Conservation (phyloP, 2,329 filamentous ascomycete genomes). For the Geoglossum cookeanum region DNA sequence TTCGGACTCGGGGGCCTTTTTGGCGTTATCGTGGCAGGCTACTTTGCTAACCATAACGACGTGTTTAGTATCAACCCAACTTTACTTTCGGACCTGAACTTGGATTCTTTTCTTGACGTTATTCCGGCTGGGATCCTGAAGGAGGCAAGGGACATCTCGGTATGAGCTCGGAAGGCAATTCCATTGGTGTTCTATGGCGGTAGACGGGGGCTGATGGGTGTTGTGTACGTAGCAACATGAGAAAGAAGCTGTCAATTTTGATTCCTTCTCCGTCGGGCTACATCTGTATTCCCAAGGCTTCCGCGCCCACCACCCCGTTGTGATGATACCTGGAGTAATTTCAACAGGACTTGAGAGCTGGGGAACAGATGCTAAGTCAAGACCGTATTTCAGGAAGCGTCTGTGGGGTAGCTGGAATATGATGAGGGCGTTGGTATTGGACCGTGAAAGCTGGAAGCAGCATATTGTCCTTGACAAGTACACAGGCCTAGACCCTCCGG, state of each 20-base stretch:
- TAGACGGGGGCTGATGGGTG: slow-evolving; percentile 7
- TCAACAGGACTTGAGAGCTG: slow-evolving; percentile 93
- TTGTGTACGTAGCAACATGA: slow-evolving; percentile 48
- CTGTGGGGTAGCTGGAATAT: slow-evolving; percentile 98
- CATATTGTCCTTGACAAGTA: slow-evolving; percentile 93
- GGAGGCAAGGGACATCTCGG: slow-evolving; percentile 71
- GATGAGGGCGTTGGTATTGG: slow-evolving; percentile 86
- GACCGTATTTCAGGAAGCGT: slow-evolving; percentile 82
- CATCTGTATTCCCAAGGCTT: slow-evolving; percentile 69
- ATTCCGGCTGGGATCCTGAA: slow-evolving; percentile 69
- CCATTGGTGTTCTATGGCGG: not conserved
- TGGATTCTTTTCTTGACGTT: slow-evolving; percentile 74
- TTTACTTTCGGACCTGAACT: slow-evolving; percentile 46
- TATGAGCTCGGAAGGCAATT: slow-evolving; percentile 23
- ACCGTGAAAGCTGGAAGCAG: slow-evolving; percentile 86
- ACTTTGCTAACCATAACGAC: slow-evolving; percentile 79
- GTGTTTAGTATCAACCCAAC: slow-evolving; percentile 76
- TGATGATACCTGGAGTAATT: slow-evolving; percentile 96
- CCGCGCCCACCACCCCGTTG: slow-evolving; percentile 64
- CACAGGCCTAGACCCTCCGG: slow-evolving; percentile 78
- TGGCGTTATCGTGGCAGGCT: slow-evolving; percentile 69
- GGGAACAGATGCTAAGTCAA: slow-evolving; percentile 70
- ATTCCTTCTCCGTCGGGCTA: slow-evolving; percentile 80
- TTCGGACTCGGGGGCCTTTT: slow-evolving; percentile 82
- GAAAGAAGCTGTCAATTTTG: slow-evolving; percentile 73